Percentiles rank a stretch among this genome's conserved stretches.
Conservation (phyloP, 2,329 filamentous ascomycete species). For the Alternaria sp. region DNA sequence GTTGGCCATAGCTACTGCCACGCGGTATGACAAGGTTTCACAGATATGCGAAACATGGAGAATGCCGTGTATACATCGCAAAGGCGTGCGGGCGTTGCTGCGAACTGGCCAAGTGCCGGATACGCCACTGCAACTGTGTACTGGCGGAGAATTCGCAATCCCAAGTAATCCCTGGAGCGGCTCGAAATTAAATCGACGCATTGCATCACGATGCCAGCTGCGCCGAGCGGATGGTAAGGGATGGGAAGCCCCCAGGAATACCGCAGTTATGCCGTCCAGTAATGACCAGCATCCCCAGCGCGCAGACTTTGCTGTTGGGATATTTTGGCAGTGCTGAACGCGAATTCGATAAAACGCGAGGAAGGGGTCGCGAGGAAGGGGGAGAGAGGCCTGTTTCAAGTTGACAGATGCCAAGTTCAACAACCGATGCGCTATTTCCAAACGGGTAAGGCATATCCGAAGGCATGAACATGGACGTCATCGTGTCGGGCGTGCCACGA, state of each 20-base stretch:
- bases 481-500: not conserved
- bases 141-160: slow-evolving; percentile 19
- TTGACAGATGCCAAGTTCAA: not conserved
- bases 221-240: slow-evolving; percentile 1
- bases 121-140: slow-evolving; percentile 1
- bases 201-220: not conserved
- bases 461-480: slow-evolving; percentile 7
- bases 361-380: not conserved
- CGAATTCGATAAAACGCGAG: not conserved
- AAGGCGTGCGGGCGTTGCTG: not conserved
- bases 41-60: slow-evolving; percentile 2
- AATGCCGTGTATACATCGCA: not conserved
- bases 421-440: not conserved
- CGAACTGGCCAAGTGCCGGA: not conserved
- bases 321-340: not conserved
- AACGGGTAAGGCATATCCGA: slow-evolving; percentile 5
- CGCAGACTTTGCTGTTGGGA: slow-evolving; percentile 6
- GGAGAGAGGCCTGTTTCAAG: slow-evolving; percentile 2
- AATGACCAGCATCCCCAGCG: slow-evolving; percentile 7
- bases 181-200: slow-evolving; percentile 13
- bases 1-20: slow-evolving; percentile 5
- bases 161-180: not conserved
- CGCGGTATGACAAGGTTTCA: slow-evolving; percentile 1
- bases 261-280: slow-evolving; percentile 12
- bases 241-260: not conserved